Percentiles rank a stretch among this genome's conserved stretches.
phyloP scores from a whole-genome alignment of 257 asterid species.

The Mitragyna speciosa region DNA sequence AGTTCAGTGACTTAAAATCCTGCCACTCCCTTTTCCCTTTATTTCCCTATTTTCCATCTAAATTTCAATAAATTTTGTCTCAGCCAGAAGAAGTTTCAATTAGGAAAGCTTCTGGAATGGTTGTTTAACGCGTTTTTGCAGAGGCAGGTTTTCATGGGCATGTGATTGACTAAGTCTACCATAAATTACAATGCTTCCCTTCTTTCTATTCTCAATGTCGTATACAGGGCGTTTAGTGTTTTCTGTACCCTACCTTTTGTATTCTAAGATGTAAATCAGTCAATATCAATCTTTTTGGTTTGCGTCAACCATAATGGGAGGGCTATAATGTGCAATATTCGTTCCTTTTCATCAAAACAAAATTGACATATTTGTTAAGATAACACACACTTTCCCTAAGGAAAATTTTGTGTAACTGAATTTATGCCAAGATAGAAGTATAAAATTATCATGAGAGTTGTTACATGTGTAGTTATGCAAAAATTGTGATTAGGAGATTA shows the following conservation, averaged over 20 bases:
- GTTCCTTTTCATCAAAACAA: not conserved
- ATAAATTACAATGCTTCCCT: conserved; percentile 9
- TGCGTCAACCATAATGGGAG: not conserved
- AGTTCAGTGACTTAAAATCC: not conserved
- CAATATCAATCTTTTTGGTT: not conserved
- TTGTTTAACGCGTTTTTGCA: conserved; percentile 17
- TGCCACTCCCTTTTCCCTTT: not conserved
- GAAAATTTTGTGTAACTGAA: not conserved
- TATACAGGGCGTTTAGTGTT: not conserved
- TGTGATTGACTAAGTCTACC: conserved; percentile 16
- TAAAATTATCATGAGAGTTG: not conserved
- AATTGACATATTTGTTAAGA: not conserved
- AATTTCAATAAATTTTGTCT: not conserved
- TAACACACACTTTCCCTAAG: not conserved
- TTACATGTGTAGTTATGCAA: not conserved
- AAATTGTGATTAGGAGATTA: not conserved
- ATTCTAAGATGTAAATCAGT: not conserved
- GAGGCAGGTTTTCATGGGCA: too few species aligned
- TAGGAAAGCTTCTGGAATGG: conserved; percentile 29
- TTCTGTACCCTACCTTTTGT: not conserved
- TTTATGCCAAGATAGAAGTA: not conserved
- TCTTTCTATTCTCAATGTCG: not conserved
- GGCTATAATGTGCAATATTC: conserved; percentile 6
- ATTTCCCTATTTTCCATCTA: not conserved
- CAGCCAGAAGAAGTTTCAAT: conserved; percentile 9